Evolutionary conservation across 106 monocot species (phyloP).

Genomic region (Hemerocallis citrina): DNA sequence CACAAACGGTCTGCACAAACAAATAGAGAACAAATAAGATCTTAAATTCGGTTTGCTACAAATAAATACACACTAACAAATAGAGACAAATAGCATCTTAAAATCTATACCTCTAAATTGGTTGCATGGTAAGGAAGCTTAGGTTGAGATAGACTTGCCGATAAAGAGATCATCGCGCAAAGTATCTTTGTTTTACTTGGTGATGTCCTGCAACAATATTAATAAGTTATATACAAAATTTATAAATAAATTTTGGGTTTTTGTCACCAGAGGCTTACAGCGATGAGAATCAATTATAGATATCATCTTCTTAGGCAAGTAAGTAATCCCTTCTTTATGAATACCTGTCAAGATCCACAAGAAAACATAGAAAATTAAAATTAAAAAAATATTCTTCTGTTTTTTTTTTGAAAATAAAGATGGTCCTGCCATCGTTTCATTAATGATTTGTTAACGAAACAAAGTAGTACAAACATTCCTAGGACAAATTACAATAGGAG

Average conservation of each 20-base stretch:
- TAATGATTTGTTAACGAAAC: no score
- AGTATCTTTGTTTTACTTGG: slow-evolving; percentile 15
- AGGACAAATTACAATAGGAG: no score
- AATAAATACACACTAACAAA: neutral
- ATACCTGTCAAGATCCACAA: slow-evolving; percentile 5
- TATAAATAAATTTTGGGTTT: neutral
- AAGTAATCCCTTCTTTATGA: slow-evolving; percentile 5
- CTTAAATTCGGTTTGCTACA: no score
- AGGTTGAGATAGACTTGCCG: slow-evolving; percentile 19
- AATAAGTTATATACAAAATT: neutral
- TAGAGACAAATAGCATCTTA: neutral
- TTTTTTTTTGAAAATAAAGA: no score
- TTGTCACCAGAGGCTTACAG: slow-evolving; percentile 9
- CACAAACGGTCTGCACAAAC: no score
- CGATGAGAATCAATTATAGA: slow-evolving; percentile 9
- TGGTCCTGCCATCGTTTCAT: no score
- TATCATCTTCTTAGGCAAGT: neutral
- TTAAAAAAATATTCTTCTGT: no score
- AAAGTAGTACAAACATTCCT: no score
- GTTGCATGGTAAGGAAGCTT: slow-evolving; percentile 19
- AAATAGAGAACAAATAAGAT: no score
- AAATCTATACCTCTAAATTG: slow-evolving; percentile 9
- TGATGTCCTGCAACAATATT: slow-evolving; percentile 4
- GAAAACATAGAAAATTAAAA: no score
- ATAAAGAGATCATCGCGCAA: slow-evolving; percentile 13